Evolutionary conservation across 2,329 filamentous ascomycete genomes (phyloP).

Genomic region (Gaeumannomyces tritici): DNA sequence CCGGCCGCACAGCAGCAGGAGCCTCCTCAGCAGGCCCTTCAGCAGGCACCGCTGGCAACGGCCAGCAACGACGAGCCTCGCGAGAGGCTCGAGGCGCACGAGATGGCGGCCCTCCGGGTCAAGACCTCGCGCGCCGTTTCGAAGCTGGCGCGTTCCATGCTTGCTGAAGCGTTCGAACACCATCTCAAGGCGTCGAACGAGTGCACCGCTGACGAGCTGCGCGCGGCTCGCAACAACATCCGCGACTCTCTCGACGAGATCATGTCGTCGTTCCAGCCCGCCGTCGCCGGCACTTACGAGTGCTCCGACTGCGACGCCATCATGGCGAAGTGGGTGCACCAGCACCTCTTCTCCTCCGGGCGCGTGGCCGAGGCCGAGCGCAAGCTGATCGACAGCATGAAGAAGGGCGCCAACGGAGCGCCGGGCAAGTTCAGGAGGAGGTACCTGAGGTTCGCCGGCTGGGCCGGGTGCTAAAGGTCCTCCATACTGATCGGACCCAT

Average conservation of each 20-base stretch:
- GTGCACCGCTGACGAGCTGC: not conserved
- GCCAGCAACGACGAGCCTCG: not conserved
- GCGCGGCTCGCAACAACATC: not conserved
- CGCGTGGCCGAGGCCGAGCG: not conserved
- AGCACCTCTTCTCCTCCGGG: not conserved
- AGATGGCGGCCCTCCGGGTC: not conserved
- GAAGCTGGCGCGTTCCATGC: not conserved
- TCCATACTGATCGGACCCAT: not conserved
- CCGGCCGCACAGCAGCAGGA: too few relatives aligned
- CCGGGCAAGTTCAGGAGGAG: not conserved
- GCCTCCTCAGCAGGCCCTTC: not conserved
- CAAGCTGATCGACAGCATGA: not conserved
- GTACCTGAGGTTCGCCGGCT: not conserved
- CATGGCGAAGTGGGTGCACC: not conserved
- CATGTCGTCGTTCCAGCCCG: not conserved
- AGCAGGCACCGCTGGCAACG: too few relatives aligned
- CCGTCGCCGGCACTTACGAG: not conserved
- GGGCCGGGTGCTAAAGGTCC: not conserved
- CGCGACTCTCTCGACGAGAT: not conserved
- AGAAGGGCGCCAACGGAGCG: not conserved
- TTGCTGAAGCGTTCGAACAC: not conserved
- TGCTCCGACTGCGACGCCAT: not conserved
- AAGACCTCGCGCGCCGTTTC: not conserved
- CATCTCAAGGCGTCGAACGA: not conserved
- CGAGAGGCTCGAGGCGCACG: not conserved